Evolutionary conservation across 2,329 filamentous ascomycete species (phyloP), one percentile per base, ranked within the genome.

Genomic region (Xylaria multiplex): DNA sequence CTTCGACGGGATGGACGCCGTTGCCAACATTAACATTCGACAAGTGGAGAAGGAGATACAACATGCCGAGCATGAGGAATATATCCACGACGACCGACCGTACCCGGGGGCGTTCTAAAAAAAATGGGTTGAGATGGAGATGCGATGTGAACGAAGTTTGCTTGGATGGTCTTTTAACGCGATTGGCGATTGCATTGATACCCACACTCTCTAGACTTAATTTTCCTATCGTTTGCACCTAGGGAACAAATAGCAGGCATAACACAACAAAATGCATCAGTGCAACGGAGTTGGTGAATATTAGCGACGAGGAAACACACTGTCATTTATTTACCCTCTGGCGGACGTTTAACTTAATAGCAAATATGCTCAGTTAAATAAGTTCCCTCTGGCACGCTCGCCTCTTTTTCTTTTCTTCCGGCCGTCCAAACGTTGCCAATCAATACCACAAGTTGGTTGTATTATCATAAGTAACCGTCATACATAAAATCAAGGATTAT

Each of bases 1-100:
- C 75, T 92, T 92, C 72, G 90, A 92, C 71, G 90, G 88, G 45
- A 85, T 88, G 32, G 81, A 85, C 40, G 86, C 85, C 22, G 83
- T 86, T 13, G 84, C 82, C 6, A 81, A 85, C 69, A 81, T 88
- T 66, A 82, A 87, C 73, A 77, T 88, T 50, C 78, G 82, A 32
- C 82, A 86, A 74, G 81, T 87, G 49, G 83, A 86, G 70, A 87
- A 87, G 78, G 85, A 87, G 71, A 79, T 84, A 42, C 74, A 79
- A 40, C 71, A 72, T 30, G 73, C 74, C 13, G 77, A 78, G n/a
- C 74, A 70, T 6, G 67, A 72, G 27, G 67, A 71, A 46, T 63
- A 40, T 19, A 30, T 60, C 3, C 62, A 64, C 6, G 66, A 69
- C n/a, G 63, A 60, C 35, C 53, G 43, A 27, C 66, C 66, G 16